Base-by-base conservation (phyloP, 202 grass and related monocot genomes). In the Schoenoplectus triqueter region DNA sequence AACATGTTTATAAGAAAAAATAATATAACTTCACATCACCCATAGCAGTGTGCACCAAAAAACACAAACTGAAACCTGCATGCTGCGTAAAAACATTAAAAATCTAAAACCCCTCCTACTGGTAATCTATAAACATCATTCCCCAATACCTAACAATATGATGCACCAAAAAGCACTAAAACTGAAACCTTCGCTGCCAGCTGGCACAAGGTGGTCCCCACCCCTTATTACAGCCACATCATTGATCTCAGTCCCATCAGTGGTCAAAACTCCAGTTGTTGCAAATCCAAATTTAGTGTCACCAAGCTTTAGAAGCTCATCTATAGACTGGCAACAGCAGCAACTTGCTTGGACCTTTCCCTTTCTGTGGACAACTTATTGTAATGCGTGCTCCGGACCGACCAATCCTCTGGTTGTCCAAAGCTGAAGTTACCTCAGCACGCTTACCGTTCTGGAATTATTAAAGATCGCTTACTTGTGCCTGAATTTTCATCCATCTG, bases 201-300 rank as follows among this genome's bases (percentile, higher is more conserved):
- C 91, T 42, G 96, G 90, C 85, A 92, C 60, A 79, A 99, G 80
- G 52, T 75, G 88, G 84, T 99, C 96, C 4, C 96, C 91, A 2
- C 96, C 96, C 87, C 96, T 91, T 62, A 99, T 92, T 69, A 96
- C 82, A n/a, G 86, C 89, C 8, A 92, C 54, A 78, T 94, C 96
- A 51, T 96, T 93, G 51, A 99, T 83, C 88, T 99, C 96, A 2
- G 88, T 90, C 3, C 93, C 90, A 45, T 92, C 93, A 19, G 31
- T 66, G 1, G 90, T 95, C 68, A 94, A 84, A 82, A 96, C 89
- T 74, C 85, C 96, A 22, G 75, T 81, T n/a, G 82, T 79, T 52
- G 39, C 18, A 64, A 91, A 82, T 66, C 69, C 87, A 19, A 96
- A 94, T 78, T 92, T 94, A 40, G 88, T 90, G 0, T 82, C 81